Percentiles rank a stretch among this genome's conserved stretches.
These are phyloP conservation scores for Dillenia turbinata DNA, from an alignment of 164 flowering plant species.

Conservation along the genomic window DNA sequence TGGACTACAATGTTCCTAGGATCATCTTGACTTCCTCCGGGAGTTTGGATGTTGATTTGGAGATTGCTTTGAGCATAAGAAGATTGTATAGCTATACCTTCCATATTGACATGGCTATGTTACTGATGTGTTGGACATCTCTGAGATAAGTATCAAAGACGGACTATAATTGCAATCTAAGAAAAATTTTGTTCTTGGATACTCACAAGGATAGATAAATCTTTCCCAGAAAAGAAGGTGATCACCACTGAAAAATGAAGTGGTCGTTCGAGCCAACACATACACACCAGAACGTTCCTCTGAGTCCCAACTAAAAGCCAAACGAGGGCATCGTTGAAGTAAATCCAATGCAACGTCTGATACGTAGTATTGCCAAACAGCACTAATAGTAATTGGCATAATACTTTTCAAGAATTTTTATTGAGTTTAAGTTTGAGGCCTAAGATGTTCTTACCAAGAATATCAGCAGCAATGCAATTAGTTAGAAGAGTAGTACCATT, in stretches of 20 bases:
- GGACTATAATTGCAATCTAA: background rate
- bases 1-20: no score
- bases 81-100: background rate
- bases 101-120: background rate
- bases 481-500: conserved; percentile 22
- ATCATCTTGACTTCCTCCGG: no score
- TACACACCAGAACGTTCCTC: background rate
- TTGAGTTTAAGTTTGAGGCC: background rate
- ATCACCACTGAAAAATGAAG: conserved; percentile 16
- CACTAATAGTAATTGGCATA: background rate
- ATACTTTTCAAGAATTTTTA: background rate
- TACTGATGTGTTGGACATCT: background rate
- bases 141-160: background rate
- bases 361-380: background rate
- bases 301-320: conserved; percentile 15
- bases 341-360: conserved; percentile 20
- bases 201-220: conserved; percentile 15
- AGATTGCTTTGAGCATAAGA: background rate
- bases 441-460: conserved; percentile 11
- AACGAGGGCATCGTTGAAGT: conserved; percentile 10
- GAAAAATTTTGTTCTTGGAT: background rate
- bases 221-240: conserved; percentile 6
- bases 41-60: no score
- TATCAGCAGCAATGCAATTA: conserved; percentile 5
- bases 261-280: conserved; percentile 13